Conservation (phyloP, 1,139 yeast species). For the Saccharomyces hybrid region DNA sequence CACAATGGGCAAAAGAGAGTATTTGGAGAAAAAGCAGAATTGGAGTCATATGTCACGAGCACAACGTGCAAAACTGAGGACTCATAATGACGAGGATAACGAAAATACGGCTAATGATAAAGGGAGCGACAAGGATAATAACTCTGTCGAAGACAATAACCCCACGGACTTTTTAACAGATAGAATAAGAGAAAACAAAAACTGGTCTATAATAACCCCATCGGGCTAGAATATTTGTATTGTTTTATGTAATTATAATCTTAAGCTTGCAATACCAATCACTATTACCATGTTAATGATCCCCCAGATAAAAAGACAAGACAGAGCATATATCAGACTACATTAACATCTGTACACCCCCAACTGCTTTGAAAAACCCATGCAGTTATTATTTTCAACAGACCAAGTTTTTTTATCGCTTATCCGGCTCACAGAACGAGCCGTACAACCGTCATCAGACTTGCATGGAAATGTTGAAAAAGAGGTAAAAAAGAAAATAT, state of each 20-base stretch:
- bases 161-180: constrained; percentile 2
- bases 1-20: constrained; percentile 16
- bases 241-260: background rate
- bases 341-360: background rate
- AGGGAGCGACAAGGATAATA: background rate
- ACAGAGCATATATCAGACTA: background rate
- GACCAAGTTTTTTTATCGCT: background rate
- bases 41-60: constrained; percentile 5
- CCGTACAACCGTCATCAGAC: constrained; percentile 1
- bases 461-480: background rate
- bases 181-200: constrained; percentile 4
- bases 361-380: background rate
- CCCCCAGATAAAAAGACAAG: background rate
- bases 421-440: background rate
- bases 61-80: constrained; percentile 5
- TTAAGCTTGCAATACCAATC: background rate
- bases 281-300: background rate
- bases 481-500: background rate
- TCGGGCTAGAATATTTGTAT: background rate
- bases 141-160: background rate
- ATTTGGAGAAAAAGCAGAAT: constrained; percentile 12
- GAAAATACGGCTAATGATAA: background rate
- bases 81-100: background rate
- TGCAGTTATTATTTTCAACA: constrained; percentile 2
- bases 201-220: constrained; percentile 2